These are phyloP conservation scores for Ulota crispa DNA, from an alignment of 225 moss, liverwort and hornwort species.

Conservation along the genomic window DNA sequence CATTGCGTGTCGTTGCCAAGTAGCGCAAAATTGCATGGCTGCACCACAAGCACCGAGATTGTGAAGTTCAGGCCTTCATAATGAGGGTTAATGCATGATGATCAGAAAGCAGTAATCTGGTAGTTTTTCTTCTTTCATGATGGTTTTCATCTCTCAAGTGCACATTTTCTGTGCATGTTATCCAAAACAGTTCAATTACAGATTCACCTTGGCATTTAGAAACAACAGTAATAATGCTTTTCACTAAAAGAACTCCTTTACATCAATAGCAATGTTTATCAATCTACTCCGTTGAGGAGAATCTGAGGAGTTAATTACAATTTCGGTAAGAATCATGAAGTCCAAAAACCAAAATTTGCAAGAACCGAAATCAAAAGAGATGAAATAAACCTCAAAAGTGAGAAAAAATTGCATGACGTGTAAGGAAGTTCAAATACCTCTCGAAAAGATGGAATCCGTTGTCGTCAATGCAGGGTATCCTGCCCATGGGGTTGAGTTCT, in stretches of 20 bases:
- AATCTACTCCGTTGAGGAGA: background rate
- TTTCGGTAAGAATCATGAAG: background rate
- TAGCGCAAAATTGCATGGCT: constrained; percentile 51
- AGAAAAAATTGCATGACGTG: no score
- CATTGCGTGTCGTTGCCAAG: constrained; percentile 47
- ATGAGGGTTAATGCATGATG: background rate
- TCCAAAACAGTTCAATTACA: background rate
- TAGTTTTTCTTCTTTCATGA: background rate
- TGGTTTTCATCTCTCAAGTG: background rate
- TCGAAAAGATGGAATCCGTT: constrained; percentile 27
- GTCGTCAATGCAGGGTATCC: constrained; percentile 30
- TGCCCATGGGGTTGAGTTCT: constrained; percentile 29
- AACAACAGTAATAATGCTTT: background rate
- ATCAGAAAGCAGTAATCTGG: background rate
- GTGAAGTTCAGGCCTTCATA: background rate
- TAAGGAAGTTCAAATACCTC: constrained; percentile 5
- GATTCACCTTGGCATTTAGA: background rate
- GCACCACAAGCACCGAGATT: background rate
- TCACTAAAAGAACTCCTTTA: background rate
- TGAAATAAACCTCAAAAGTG: no score
- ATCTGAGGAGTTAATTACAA: background rate
- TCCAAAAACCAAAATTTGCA: background rate
- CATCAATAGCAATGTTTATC: background rate
- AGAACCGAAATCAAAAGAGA: background rate
- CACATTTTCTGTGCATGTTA: background rate